Percentiles rank a stretch among this genome's conserved stretches.
Conservation (phyloP, 306 rosid genomes). For the Erythrophleum fordii region DNA sequence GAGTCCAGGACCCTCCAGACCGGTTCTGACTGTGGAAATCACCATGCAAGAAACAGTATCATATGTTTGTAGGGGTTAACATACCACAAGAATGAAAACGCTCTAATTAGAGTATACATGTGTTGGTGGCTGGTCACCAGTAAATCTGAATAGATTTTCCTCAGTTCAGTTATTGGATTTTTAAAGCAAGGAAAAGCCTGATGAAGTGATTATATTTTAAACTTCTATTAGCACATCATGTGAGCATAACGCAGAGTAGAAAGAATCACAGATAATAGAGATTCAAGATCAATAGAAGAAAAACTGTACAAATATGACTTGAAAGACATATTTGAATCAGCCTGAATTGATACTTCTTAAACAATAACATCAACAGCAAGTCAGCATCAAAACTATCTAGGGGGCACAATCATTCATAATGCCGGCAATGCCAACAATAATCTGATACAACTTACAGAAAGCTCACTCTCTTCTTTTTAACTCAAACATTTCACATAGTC, state of each 20-base stretch:
- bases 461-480: neutral
- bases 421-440: neutral
- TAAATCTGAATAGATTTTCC: neutral
- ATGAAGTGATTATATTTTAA: neutral
- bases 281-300: constrained; percentile 8
- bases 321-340: neutral
- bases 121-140: neutral
- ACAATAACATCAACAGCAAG: neutral
- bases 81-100: neutral
- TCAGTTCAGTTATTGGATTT: neutral
- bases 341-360: neutral
- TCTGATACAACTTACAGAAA: neutral
- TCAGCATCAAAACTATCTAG: neutral
- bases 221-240: neutral
- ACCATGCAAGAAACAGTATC: constrained; percentile 14
- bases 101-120: neutral
- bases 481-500: neutral
- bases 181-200: neutral
- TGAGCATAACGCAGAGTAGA: neutral
- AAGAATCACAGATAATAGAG: neutral
- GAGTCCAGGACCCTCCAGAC: constrained; percentile 97
- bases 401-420: neutral
- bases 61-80: neutral
- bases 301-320: neutral
- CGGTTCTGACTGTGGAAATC: constrained; percentile 76